phyloP scores from a whole-genome alignment of 495 filamentous ascomycete species.

The Aspergillus cavernicola region DNA sequence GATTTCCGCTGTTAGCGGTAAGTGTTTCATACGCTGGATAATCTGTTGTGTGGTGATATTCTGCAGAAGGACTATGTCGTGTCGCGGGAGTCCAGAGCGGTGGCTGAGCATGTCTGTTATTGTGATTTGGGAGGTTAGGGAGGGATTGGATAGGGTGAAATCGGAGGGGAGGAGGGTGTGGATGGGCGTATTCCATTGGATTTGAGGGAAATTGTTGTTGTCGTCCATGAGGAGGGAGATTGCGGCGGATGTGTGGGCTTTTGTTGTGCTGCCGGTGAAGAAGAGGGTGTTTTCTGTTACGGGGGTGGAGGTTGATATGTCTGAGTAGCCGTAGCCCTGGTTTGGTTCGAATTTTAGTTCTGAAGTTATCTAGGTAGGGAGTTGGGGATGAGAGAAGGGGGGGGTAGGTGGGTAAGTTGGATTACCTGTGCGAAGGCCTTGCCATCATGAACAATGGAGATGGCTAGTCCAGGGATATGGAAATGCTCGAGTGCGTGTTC shows the following conservation, averaged over 20 bases:
- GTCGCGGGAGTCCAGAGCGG: slow-evolving; percentile 46
- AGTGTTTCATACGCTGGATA: slow-evolving; percentile 36
- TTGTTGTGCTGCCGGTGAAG: slow-evolving; percentile 48
- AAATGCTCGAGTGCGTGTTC: slow-evolving; percentile 37
- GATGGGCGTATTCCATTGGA: slow-evolving; percentile 50
- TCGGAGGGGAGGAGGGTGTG: slow-evolving; percentile 44
- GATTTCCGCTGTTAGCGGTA: slow-evolving; percentile 37
- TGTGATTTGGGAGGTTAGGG: slow-evolving; percentile 40
- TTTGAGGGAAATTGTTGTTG: slow-evolving; percentile 19
- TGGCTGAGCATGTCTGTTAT: slow-evolving; percentile 51
- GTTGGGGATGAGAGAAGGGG: not conserved
- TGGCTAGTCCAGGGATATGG: slow-evolving; percentile 48
- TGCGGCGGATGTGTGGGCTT: slow-evolving; percentile 52
- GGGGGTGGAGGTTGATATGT: slow-evolving; percentile 26
- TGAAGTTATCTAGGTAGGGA: not conserved
- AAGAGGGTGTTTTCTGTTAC: slow-evolving; percentile 46
- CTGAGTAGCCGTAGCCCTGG: slow-evolving; percentile 51
- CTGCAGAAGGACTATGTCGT: slow-evolving; percentile 31
- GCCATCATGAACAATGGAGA: slow-evolving; percentile 45
- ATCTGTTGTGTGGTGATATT: slow-evolving; percentile 25
- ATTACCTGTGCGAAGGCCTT: slow-evolving; percentile 42
- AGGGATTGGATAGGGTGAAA: slow-evolving; percentile 47
- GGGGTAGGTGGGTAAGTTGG: not conserved
- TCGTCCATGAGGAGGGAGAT: slow-evolving; percentile 45
- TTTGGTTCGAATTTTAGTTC: too few relatives aligned